Base-by-base conservation (phyloP, 805 yeast species). In the Saturnispora quitensis region DNA sequence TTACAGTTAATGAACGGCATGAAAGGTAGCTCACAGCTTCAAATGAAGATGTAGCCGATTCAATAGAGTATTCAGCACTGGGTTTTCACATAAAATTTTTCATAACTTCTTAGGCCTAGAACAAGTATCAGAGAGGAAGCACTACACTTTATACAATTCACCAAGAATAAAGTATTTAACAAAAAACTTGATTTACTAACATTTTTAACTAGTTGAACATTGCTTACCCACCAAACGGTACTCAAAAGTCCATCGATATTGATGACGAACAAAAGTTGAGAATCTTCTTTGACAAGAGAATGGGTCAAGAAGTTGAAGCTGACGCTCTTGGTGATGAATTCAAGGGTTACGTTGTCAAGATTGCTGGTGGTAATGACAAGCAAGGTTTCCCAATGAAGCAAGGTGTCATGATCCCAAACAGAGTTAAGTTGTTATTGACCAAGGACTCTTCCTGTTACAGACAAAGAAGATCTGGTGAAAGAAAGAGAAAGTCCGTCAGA, bases 301-400 rank as follows among this genome's bases (percentile, higher is more conserved):
- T 93, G 84, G 99, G 99, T 71, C 97, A 89, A 80, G 99, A 93
- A 80, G 96, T 93, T 72, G 96, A 89, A 73, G 99, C 98, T 77
- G 99, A 93, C 76, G 76, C 89, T 62, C 86, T 93, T 68, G 95
- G 96, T 72, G 98, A 93, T 70, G 99, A 95, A 80, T 89, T 91
- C 91, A 91, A 89, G 78, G 99, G 99, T 72, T 93, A 93, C 89
- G 76, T 89, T 73, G 90, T 93, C 87, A 95, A 86, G 82, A 90
- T 93, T 76, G 78, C 97, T 68, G 99, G 99, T 74, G 99, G 99
- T 85, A 93, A 93, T 86, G 99, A 93, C 82, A 93, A 93, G 81
- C 99, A 93, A 82, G 99, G 99, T 81, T 93, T 93, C 97, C 98
- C 99, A 80, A 93, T 95, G 99, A 93, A 90, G 80, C 99, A 95